These are phyloP conservation scores for Aphanomyces invadans DNA, from an alignment of 352 stramenopile species.

Conservation along the genomic window DNA sequence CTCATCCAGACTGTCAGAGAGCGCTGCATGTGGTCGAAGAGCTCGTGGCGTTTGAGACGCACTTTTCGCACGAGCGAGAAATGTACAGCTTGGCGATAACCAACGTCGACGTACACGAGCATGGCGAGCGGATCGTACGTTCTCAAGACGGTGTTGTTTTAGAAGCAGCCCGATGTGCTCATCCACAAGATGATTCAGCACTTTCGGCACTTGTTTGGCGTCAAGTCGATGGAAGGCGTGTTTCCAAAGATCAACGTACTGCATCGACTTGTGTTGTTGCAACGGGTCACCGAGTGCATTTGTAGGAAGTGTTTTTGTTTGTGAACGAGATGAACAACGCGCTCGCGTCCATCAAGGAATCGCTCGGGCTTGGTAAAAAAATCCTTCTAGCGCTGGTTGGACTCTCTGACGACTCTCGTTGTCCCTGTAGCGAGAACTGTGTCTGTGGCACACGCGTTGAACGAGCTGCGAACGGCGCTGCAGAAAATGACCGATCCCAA, in stretches of 20 bases:
- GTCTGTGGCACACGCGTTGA: not conserved
- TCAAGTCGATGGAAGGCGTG: constrained; percentile 78
- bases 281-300: not conserved
- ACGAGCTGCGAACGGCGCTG: not conserved
- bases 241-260: constrained; percentile 86
- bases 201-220: constrained; percentile 81
- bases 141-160: not conserved
- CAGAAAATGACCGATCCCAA: constrained; percentile 26
- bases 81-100: constrained; percentile 72
- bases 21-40: constrained; percentile 66
- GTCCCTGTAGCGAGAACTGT: not conserved
- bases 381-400: not conserved
- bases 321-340: constrained; percentile 86
- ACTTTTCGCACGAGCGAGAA: constrained; percentile 65
- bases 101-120: constrained; percentile 54
- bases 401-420: not conserved
- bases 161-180: constrained; percentile 67
- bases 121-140: too few species aligned
- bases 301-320: constrained; percentile 74
- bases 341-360: constrained; percentile 43
- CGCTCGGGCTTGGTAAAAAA: constrained; percentile 53
- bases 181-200: constrained; percentile 84
- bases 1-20: constrained; percentile 44
- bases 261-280: not conserved
- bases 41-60: constrained; percentile 77